Conservation (phyloP, 306 rosid species). For the Potentilla sterilis region DNA sequence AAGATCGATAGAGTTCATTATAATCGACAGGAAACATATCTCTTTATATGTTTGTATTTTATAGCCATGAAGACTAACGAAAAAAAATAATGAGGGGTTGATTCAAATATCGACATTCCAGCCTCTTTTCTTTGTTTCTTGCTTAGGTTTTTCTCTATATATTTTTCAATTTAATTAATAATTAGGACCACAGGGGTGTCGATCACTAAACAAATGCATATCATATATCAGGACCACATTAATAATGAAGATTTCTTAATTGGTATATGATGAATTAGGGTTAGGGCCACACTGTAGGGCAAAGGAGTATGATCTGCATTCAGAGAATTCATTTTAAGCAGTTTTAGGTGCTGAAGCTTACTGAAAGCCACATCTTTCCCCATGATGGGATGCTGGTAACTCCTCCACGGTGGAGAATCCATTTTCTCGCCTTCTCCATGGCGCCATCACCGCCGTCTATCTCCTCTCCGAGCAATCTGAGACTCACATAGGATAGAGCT, state of each 20-base stretch:
- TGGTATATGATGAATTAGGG: neutral
- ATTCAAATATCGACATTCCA: neutral
- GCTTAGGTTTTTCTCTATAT: too few species aligned
- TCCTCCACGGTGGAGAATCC: conserved; percentile 75
- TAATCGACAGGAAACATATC: too few species aligned
- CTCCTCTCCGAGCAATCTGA: conserved; percentile 69
- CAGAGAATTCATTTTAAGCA: neutral
- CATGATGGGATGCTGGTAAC: conserved; percentile 61
- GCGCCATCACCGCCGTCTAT: conserved; percentile 44
- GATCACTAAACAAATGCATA: neutral
- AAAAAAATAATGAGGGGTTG: too few species aligned
- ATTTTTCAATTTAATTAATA: too few species aligned
- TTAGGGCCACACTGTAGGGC: neutral
- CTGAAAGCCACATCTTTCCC: conserved; percentile 86
- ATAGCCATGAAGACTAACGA: too few species aligned
- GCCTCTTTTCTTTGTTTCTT: too few species aligned
- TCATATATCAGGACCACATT: neutral
- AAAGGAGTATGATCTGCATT: neutral
- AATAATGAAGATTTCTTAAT: neutral
- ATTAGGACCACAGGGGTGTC: neutral
- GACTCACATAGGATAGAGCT: conserved; percentile 46
- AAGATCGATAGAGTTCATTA: neutral
- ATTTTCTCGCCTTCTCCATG: conserved; percentile 49
- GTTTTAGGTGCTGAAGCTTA: conserved; percentile 22
- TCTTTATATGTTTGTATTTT: neutral